Evolutionary conservation across 2,329 filamentous ascomycete genomes (phyloP), one percentile per base, ranked within the genome.

Genomic region (Huntiella savannae): DNA sequence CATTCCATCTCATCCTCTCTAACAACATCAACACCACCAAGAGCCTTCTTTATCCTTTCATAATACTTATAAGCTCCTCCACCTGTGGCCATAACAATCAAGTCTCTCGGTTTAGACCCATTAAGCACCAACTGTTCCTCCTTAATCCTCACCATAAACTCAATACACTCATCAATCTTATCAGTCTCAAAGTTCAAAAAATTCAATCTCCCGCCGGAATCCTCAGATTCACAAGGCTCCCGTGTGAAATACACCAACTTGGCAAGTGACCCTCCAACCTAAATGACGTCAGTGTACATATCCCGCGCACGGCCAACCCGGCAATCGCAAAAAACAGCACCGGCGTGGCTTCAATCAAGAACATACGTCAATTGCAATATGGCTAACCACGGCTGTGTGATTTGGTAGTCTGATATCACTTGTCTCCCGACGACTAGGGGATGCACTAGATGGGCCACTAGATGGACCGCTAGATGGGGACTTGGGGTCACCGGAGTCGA

Each of bases 1-100:
- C 91, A 98, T 61, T 94, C 86, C 91, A 98, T 98, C 64, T 98
- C 91, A 57, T 98, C 91, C 62, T 96, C 91, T 38, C 86, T 71
- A 55, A 87, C 68, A 15, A 98, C 86, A 58, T 95, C 82, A 1
- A 94, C 83, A 11, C 82, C 82, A 7, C 48, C 48, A 43, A 98
- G 66, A 4, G 79, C 77, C 51, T 88, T 75, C 57, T 77, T 79
- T 55, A 98, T 85, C 61, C 77, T 79, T 60, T 96, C 86, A 61
- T 96, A 95, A 64, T 83, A 98, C 61, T 96, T 95, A 69, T 83
- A 96, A 4, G 91, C 87, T 15, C 91, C 91, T 22, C 91, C 91
- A 4, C 91, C 91, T 0, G 91, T 98, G 2, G 91, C 91, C 77
- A 96, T 92, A 52, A 98, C 80, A 57, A 81, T 91, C 39, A 98